phyloP scores from a whole-genome alignment of 1,284 basidiomycete species.

The Trichosporon sp. region DNA sequence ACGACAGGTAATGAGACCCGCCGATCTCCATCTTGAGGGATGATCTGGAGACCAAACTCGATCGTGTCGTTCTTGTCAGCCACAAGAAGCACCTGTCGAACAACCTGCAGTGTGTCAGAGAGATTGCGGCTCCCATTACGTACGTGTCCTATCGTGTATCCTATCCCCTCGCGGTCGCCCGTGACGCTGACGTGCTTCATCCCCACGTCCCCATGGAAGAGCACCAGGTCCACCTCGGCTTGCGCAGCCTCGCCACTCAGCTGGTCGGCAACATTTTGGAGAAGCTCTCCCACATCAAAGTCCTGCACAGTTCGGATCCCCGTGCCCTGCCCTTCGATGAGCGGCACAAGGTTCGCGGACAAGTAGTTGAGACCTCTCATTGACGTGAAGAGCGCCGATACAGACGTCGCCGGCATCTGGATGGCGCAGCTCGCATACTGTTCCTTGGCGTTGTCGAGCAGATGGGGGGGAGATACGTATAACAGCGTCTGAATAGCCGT shows the following conservation, averaged over 20 bases:
- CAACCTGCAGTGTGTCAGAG: slow-evolving; percentile 61
- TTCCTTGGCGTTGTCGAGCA: slow-evolving; percentile 88
- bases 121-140: slow-evolving; percentile 47
- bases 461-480: slow-evolving; percentile 80
- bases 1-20: slow-evolving; percentile 38
- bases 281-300: slow-evolving; percentile 69
- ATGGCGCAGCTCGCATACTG: slow-evolving; percentile 84
- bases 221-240: slow-evolving; percentile 78
- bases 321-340: slow-evolving; percentile 36
- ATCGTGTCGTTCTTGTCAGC: slow-evolving; percentile 75
- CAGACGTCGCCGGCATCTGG: slow-evolving; percentile 77
- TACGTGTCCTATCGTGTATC: slow-evolving; percentile 79
- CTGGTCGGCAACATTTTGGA: slow-evolving; percentile 78
- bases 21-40: slow-evolving; percentile 48
- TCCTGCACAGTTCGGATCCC: slow-evolving; percentile 40
- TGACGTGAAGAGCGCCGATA: slow-evolving; percentile 82
- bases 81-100: slow-evolving; percentile 77
- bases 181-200: slow-evolving; percentile 79
- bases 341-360: slow-evolving; percentile 66
- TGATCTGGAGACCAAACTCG: slow-evolving; percentile 79
- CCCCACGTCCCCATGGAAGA: slow-evolving; percentile 82
- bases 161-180: slow-evolving; percentile 80
- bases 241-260: slow-evolving; percentile 81
- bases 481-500: slow-evolving; percentile 83
- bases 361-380: slow-evolving; percentile 91